Evolutionary conservation across 352 stramenopile species (phyloP), one percentile per base, ranked within the genome.

Genomic region (Pythium phragmiticola): DNA sequence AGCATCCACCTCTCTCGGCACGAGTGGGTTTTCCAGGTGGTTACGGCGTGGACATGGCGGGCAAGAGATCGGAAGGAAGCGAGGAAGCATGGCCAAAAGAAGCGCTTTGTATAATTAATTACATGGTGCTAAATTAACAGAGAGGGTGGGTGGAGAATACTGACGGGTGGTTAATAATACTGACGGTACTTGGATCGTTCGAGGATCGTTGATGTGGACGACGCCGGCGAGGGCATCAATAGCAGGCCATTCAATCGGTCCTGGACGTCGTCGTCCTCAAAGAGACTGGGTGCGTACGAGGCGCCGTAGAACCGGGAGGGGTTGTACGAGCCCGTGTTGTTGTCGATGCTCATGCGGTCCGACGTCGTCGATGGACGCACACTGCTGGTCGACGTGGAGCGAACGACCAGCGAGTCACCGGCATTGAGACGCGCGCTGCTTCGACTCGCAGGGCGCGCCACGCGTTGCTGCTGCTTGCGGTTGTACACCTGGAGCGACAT

Each of bases 301-400:
- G 69, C 73, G 21, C 85, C 77, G 36, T 83, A 73, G 33, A 81
- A 69, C 41, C 73, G 62, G 5, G 62, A 65, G 30, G 75, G 78
- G 69, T 91, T 89, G 60, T 82, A 71, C 57, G 80, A 89, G 14
- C 80, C 79, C 39, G 82, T 85, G 66, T 92, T 89, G 51, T 82
- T 87, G 65, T 92, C 82, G 33, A 92, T 66, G 57, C 82, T 92
- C 71, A 88, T 74, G 61, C 82, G 79, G 57, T 89, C 80, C 36
- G 82, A 88, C 50, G 63, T 61, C 12, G 73, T 61, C 14, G 80
- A 89, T 21, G 62, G 48, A 11, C 78, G 72, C 34, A 77, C 56
- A 23, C 79, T 78, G 64, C 75, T 87, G 39, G 73, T 71, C n/a
- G 63, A 73, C 55, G 61, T 78, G 12, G 79, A 74, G 9, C 82